phyloP scores from a whole-genome alignment of 2,329 filamentous ascomycete species.

The Thielaviopsis cerberus region DNA sequence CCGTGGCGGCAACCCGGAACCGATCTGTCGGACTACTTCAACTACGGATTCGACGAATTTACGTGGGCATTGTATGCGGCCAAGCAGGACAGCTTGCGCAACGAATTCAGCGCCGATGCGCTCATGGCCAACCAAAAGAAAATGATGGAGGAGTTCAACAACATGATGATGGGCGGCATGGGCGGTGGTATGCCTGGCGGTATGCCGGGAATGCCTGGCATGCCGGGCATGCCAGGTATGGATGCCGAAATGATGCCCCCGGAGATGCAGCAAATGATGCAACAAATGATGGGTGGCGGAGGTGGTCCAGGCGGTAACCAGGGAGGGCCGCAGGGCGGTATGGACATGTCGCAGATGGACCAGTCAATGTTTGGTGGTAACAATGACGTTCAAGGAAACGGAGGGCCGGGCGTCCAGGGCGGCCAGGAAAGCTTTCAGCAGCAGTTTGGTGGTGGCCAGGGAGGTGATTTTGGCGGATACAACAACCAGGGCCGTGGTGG shows the following conservation, averaged over 20 bases:
- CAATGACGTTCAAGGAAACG: slow-evolving; percentile 16
- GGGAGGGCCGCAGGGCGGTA: slow-evolving; percentile 24
- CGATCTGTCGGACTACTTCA: slow-evolving; percentile 93
- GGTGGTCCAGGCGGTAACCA: slow-evolving; percentile 1
- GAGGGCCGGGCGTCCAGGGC: slow-evolving; percentile 14
- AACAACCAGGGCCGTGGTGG: slow-evolving; percentile 8
- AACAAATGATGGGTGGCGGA: slow-evolving; percentile 42
- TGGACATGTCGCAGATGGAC: slow-evolving; percentile 50
- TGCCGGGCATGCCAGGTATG: slow-evolving; percentile 31
- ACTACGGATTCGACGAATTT: slow-evolving; percentile 97
- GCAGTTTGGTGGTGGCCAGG: slow-evolving; percentile 9
- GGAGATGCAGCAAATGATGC: slow-evolving; percentile 52
- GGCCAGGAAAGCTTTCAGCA: slow-evolving; percentile 16
- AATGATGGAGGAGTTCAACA: slow-evolving; percentile 52
- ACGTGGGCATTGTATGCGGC: slow-evolving; percentile 89
- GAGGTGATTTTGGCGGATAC: slow-evolving; percentile 7
- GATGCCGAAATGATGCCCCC: slow-evolving; percentile 37
- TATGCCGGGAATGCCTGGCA: slow-evolving; percentile 19
- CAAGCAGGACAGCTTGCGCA: slow-evolving; percentile 64
- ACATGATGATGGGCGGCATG: slow-evolving; percentile 43
- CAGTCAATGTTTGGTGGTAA: slow-evolving; percentile 35
- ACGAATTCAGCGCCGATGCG: slow-evolving; percentile 52
- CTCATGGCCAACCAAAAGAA: slow-evolving; percentile 54
- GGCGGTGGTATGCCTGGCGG: slow-evolving; percentile 21
- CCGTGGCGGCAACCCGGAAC: slow-evolving; percentile 90